phyloP scores from a whole-genome alignment of 208 protist genomes.

The Sergeia podlipaevii region DNA sequence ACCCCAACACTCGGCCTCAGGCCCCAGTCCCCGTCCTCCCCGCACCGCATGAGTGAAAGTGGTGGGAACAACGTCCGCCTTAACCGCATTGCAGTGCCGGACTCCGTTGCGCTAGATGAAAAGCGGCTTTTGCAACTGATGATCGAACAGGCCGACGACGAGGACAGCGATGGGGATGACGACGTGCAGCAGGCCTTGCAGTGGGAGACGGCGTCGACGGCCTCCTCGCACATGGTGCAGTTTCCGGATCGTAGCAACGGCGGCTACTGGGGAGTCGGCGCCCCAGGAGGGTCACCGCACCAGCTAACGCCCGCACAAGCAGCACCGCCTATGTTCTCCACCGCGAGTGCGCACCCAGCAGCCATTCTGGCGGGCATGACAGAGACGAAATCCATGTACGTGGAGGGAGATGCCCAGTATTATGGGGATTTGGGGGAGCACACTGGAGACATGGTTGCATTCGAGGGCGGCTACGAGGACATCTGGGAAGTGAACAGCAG shows the following conservation, averaged over 20 bases:
- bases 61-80: slow-evolving; percentile 49
- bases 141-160: slow-evolving; percentile 28
- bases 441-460: too few species aligned
- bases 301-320: background rate
- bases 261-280: background rate
- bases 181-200: slow-evolving; percentile 6
- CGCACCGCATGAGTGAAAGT: too few species aligned
- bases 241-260: too few species aligned
- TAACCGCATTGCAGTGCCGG: slow-evolving; percentile 47
- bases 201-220: background rate
- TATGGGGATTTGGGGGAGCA: slow-evolving; percentile 19
- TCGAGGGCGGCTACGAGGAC: slow-evolving; percentile 23
- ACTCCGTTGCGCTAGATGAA: slow-evolving; percentile 38
- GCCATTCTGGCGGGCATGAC: too few species aligned
- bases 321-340: background rate
- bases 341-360: too few species aligned
- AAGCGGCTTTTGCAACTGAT: slow-evolving; percentile 43
- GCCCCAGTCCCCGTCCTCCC: too few species aligned
- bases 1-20: too few species aligned
- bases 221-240: slow-evolving; percentile 5
- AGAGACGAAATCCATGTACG: too few species aligned
- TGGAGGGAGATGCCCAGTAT: slow-evolving; percentile 5
- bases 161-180: slow-evolving; percentile 24
- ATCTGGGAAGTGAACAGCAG: slow-evolving; percentile 79
- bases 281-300: too few species aligned